These are phyloP conservation scores for Ambrosia hybrid DNA, from an alignment of 140 eudicot genomes.

Conservation along the genomic window DNA sequence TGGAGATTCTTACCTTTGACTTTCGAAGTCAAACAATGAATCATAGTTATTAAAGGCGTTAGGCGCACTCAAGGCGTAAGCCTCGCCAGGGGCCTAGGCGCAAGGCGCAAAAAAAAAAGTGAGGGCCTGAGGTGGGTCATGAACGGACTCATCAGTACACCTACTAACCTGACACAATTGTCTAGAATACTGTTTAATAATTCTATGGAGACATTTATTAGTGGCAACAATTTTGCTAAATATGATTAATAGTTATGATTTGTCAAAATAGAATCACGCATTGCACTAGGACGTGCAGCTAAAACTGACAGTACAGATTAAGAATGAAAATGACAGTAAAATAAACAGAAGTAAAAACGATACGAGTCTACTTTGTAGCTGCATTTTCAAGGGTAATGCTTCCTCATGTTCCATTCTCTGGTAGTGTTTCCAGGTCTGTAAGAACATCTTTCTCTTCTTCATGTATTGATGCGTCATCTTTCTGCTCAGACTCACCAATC, in stretches of 20 bases:
- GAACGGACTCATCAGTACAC: no score
- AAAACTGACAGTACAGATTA: slow-evolving; percentile 9
- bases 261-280: neutral
- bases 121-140: no score
- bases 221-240: neutral
- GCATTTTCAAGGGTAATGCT: slow-evolving; percentile 40
- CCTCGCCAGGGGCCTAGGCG: no score
- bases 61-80: no score
- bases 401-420: slow-evolving; percentile 38
- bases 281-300: neutral
- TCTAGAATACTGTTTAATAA: neutral
- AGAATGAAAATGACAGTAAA: neutral
- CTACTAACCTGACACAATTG: no score
- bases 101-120: no score
- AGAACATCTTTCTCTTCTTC: slow-evolving; percentile 57
- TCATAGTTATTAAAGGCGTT: no score
- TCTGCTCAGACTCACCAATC: neutral
- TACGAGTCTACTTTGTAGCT: slow-evolving; percentile 39
- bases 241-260: neutral
- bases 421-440: slow-evolving; percentile 48
- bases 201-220: neutral
- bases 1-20: no score
- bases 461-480: slow-evolving; percentile 27
- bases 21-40: no score
- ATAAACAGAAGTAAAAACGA: neutral